Evolutionary conservation across 2,329 filamentous ascomycete species (phyloP).

Genomic region (Pseudogymnoascus sp.): DNA sequence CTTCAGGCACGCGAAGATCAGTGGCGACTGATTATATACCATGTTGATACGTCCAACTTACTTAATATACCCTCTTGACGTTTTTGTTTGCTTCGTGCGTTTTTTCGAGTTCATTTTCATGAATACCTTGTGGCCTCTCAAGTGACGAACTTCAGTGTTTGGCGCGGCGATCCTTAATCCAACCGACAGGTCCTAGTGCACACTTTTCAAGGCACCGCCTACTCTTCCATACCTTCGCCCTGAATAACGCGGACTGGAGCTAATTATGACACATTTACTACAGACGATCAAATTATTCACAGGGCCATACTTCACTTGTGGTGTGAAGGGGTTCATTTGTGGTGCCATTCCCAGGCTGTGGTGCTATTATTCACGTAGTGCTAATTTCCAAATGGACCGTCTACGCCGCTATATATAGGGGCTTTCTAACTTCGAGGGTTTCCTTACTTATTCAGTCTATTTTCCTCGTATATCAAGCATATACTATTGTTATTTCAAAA

Average conservation of each 20-base stretch:
- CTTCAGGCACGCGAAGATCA: conserved; percentile 91
- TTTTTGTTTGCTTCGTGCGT: background rate
- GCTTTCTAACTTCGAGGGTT: background rate
- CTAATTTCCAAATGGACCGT: background rate
- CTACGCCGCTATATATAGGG: background rate
- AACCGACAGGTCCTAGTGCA: background rate
- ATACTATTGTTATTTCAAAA: background rate
- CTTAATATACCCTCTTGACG: conserved; percentile 6
- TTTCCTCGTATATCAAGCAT: background rate
- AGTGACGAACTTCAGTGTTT: background rate
- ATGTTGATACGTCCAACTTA: background rate
- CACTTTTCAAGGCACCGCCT: background rate
- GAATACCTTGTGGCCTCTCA: background rate
- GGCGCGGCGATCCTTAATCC: background rate
- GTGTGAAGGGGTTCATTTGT: background rate
- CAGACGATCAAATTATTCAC: background rate
- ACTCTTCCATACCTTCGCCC: background rate
- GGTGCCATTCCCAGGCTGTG: background rate
- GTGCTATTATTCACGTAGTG: background rate
- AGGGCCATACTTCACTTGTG: background rate
- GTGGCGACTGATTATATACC: conserved; percentile 5
- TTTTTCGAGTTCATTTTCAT: background rate
- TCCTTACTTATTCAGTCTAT: background rate
- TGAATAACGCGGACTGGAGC: background rate
- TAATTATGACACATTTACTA: background rate